Conservation (phyloP, 2,329 filamentous ascomycete species). For the Verticillium alfalfae region DNA sequence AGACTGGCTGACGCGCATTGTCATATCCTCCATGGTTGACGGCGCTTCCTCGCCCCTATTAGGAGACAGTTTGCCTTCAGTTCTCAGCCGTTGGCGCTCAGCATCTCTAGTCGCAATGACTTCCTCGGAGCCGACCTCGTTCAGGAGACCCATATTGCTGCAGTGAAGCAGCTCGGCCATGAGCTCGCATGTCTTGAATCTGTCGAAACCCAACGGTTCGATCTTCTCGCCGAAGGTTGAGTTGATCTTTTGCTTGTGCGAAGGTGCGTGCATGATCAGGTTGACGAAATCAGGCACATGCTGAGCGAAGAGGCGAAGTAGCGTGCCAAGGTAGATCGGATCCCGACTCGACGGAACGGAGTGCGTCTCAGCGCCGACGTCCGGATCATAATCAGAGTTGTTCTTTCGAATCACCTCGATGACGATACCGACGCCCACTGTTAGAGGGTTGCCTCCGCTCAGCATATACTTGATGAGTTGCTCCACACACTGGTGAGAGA, state of each 20-base stretch:
- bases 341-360: conserved; percentile 78
- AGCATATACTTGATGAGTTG: conserved; percentile 90
- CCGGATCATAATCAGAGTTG: conserved; percentile 97
- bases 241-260: conserved; percentile 67
- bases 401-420: conserved; percentile 99
- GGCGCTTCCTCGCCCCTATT: conserved; percentile 30
- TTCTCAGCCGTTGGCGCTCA: conserved; percentile 74
- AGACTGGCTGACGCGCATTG: conserved; percentile 48
- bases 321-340: conserved; percentile 89
- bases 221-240: conserved; percentile 89
- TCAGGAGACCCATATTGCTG: conserved; percentile 96
- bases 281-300: conserved; percentile 93
- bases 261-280: conserved; percentile 73
- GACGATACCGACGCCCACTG: conserved; percentile 92
- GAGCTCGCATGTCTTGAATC: conserved; percentile 97
- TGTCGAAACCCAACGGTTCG: conserved; percentile 90
- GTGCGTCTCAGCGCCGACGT: conserved; percentile 76
- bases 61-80: conserved; percentile 62
- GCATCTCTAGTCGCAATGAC: conserved; percentile 74
- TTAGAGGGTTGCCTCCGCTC: conserved; percentile 85
- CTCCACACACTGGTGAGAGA: conserved; percentile 78
- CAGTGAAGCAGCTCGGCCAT: conserved; percentile 98
- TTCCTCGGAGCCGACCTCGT: conserved; percentile 84
- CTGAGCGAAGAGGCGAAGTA: conserved; percentile 82
- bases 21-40: conserved; percentile 54